Evolutionary conservation across 2,329 filamentous ascomycete species (phyloP).

Genomic region (Neofusicoccum umdonicola): DNA sequence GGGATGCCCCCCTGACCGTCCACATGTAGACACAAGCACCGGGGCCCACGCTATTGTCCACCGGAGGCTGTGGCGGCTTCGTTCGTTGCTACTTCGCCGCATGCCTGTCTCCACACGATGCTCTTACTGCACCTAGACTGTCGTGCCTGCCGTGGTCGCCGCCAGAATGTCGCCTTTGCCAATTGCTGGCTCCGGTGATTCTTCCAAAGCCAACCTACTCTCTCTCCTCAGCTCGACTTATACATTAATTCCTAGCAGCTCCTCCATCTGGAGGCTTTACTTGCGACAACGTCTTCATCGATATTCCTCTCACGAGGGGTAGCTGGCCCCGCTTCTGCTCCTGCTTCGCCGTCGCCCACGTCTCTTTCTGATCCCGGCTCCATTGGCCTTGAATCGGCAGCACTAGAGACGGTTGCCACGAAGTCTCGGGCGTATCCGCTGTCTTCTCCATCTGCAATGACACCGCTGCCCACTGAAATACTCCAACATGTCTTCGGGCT

Average conservation of each 20-base stretch:
- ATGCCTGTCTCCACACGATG: not conserved
- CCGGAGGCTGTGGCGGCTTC: too few relatives aligned
- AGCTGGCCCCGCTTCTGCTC: slow-evolving; percentile 35
- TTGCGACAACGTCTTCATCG: slow-evolving; percentile 45
- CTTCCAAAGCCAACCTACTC: not conserved
- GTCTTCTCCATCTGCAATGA: not conserved
- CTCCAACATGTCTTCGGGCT: slow-evolving; percentile 48
- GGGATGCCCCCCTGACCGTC: too few relatives aligned
- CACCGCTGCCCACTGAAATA: slow-evolving; percentile 42
- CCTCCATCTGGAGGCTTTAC: not conserved
- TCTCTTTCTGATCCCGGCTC: slow-evolving; percentile 23
- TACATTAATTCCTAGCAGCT: not conserved
- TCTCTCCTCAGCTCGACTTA: not conserved
- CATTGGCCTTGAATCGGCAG: slow-evolving; percentile 23
- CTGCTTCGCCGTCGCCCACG: slow-evolving; percentile 15
- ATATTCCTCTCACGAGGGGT: slow-evolving; percentile 48
- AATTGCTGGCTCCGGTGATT: not conserved
- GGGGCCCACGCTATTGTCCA: too few relatives aligned
- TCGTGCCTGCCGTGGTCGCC: not conserved
- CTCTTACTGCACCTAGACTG: not conserved
- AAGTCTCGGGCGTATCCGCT: not conserved
- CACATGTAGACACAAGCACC: too few relatives aligned
- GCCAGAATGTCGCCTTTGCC: not conserved
- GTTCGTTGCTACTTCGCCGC: not conserved
- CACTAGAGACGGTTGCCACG: slow-evolving; percentile 31